A percentile compares a stretch with the other conserved stretches of the same genome.
Conservation (phyloP, 148 eudicot genomes). For the Vaccinium darrowii region DNA sequence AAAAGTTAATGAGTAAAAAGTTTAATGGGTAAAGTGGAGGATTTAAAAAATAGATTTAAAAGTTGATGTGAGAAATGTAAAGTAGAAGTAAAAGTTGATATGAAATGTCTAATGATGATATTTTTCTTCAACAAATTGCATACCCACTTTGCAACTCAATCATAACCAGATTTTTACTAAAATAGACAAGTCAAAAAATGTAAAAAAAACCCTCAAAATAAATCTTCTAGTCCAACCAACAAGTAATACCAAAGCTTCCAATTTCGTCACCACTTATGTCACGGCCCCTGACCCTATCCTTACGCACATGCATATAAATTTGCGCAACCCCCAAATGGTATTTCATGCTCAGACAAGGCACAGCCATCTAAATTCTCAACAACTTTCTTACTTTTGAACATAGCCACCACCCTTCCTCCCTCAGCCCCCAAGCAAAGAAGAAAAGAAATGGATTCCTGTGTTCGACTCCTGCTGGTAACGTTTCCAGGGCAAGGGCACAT, state of each 20-base stretch:
- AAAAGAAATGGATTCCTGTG: neutral
- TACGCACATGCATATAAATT: neutral
- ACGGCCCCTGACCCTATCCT: neutral
- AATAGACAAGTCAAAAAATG: too few species aligned
- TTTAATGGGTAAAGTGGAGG: too few species aligned
- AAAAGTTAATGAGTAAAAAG: too few species aligned
- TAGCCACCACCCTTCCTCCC: neutral
- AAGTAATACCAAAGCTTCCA: neutral
- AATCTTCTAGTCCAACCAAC: too few species aligned
- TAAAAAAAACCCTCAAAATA: too few species aligned
- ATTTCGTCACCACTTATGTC: neutral
- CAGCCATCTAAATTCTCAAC: neutral
- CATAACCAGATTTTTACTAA: too few species aligned
- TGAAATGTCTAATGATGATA: too few species aligned
- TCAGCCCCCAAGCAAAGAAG: neutral
- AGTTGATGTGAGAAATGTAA: too few species aligned
- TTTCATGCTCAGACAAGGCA: neutral
- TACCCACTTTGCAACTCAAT: too few species aligned
- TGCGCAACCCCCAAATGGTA: neutral
- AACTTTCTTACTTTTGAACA: neutral
- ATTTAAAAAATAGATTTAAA: too few species aligned
- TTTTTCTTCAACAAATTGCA: too few species aligned
- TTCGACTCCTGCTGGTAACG: conserved; percentile 31
- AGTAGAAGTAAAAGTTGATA: too few species aligned
- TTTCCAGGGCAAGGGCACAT: conserved; percentile 47